These are phyloP conservation scores for Mycena albidolilacea DNA, from an alignment of 768 basidiomycete species.

Conservation along the genomic window DNA sequence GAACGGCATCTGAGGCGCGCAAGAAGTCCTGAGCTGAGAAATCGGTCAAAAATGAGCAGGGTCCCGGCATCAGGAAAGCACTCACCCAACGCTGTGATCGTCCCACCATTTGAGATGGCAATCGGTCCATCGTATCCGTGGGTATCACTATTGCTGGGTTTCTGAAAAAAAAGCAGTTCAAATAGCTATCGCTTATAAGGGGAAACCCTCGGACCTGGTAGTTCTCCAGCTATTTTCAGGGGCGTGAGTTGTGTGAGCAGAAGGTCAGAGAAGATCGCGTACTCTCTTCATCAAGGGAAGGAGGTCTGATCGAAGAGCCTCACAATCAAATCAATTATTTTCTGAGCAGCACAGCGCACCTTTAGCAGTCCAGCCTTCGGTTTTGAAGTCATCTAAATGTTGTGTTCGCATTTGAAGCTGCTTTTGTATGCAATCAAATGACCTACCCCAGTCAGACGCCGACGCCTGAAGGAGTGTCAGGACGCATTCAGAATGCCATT, in stretches of 20 bases:
- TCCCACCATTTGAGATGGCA: slow-evolving; percentile 79
- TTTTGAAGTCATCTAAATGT: slow-evolving; percentile 79
- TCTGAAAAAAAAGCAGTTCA: slow-evolving; percentile 55
- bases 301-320: slow-evolving; percentile 60
- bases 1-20: slow-evolving; percentile 71
- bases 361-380: slow-evolving; percentile 76
- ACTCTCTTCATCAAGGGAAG: slow-evolving; percentile 82
- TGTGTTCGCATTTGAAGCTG: slow-evolving; percentile 3
- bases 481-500: background rate
- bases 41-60: background rate
- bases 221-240: slow-evolving; percentile 69
- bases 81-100: slow-evolving; percentile 63
- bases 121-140: slow-evolving; percentile 85
- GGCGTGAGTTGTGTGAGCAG: background rate
- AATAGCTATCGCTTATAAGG: no score
- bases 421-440: no score
- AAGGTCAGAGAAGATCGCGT: slow-evolving; percentile 23
- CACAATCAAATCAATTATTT: background rate
- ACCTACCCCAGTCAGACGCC: slow-evolving; percentile 78
- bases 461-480: slow-evolving; percentile 63
- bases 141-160: slow-evolving; percentile 74
- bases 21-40: slow-evolving; percentile 74
- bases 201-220: slow-evolving; percentile 48
- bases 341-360: slow-evolving; percentile 51
- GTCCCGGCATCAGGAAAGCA: background rate